Percentiles rank a stretch among this genome's conserved stretches.
Evolutionary conservation across 2,329 filamentous ascomycete species (phyloP).

Genomic region (Xylaria hypoxylon): DNA sequence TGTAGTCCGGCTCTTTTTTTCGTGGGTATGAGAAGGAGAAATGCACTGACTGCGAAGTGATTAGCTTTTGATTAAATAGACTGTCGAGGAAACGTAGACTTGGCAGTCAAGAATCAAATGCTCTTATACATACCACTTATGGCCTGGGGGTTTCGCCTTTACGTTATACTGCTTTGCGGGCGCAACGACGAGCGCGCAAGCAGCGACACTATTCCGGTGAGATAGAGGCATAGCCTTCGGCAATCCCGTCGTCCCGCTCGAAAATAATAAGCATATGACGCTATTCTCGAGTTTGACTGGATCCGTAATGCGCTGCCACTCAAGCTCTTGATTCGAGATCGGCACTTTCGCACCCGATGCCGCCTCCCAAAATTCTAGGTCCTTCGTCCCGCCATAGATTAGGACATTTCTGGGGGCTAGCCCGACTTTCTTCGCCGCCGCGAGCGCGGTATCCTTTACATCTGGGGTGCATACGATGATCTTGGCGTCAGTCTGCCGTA

Average conservation of each 20-base stretch:
- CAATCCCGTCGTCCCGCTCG: slow-evolving; percentile 61
- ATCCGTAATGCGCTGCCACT: slow-evolving; percentile 68
- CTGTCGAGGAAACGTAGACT: background rate
- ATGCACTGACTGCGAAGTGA: slow-evolving; percentile 22
- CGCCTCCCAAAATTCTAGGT: slow-evolving; percentile 48
- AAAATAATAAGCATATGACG: slow-evolving; percentile 59
- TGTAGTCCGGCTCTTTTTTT: background rate
- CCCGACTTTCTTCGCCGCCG: slow-evolving; percentile 61
- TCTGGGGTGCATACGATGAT: slow-evolving; percentile 61
- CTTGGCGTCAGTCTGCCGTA: slow-evolving; percentile 54
- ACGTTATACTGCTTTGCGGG: slow-evolving; percentile 48
- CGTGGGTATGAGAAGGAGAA: background rate
- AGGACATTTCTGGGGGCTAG: slow-evolving; percentile 61
- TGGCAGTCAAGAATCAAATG: background rate
- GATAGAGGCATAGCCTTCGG: slow-evolving; percentile 62
- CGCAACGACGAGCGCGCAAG: slow-evolving; percentile 50
- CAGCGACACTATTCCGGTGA: slow-evolving; percentile 58
- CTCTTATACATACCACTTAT: slow-evolving; percentile 40
- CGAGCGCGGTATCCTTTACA: slow-evolving; percentile 58
- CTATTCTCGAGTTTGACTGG: slow-evolving; percentile 55
- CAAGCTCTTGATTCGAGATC: slow-evolving; percentile 54
- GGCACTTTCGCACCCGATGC: slow-evolving; percentile 48
- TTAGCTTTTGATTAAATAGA: slow-evolving; percentile 49
- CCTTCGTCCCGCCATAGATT: slow-evolving; percentile 57
- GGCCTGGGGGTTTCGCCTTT: slow-evolving; percentile 43